Percentiles rank a stretch among this genome's conserved stretches.
Evolutionary conservation across 352 stramenopile species (phyloP).

Genomic region (Salisapilia sapeloensis): DNA sequence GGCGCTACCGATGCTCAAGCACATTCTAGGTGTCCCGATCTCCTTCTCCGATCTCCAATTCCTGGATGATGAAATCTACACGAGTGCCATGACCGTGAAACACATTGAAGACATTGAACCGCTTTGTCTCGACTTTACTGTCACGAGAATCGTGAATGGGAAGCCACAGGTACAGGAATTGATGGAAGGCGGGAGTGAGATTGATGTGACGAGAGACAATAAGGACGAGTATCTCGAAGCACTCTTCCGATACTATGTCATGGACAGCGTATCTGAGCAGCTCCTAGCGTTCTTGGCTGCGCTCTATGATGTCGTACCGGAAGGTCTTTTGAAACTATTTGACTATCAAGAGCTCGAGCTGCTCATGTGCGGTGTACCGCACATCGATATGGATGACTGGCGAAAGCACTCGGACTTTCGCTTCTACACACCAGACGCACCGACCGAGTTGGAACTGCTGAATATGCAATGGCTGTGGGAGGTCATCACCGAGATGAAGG

Average conservation of each 20-base stretch:
- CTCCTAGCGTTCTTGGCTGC: slow-evolving; percentile 75
- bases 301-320: slow-evolving; percentile 95
- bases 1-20: slow-evolving; percentile 74
- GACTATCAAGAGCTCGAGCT: slow-evolving; percentile 98
- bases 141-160: slow-evolving; percentile 41
- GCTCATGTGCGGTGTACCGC: slow-evolving; percentile 89
- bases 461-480: slow-evolving; percentile 97
- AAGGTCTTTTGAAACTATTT: slow-evolving; percentile 93
- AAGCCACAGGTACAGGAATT: slow-evolving; percentile 78
- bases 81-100: slow-evolving; percentile 42
- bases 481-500: slow-evolving; percentile 58
- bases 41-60: slow-evolving; percentile 84
- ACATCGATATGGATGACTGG: slow-evolving; percentile 62
- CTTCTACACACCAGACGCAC: slow-evolving; percentile 47
- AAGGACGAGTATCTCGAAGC: slow-evolving; percentile 87
- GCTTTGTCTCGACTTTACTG: slow-evolving; percentile 65
- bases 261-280: slow-evolving; percentile 85
- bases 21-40: slow-evolving; percentile 74
- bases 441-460: slow-evolving; percentile 63
- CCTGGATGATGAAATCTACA: slow-evolving; percentile 74
- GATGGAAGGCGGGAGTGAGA: slow-evolving; percentile 70
- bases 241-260: slow-evolving; percentile 91
- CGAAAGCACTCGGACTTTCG: slow-evolving; percentile 70
- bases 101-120: slow-evolving; percentile 61
- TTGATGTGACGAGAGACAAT: slow-evolving; percentile 93